Conservation (phyloP, 2,329 filamentous ascomycete genomes). For the Fusarium sp. region DNA sequence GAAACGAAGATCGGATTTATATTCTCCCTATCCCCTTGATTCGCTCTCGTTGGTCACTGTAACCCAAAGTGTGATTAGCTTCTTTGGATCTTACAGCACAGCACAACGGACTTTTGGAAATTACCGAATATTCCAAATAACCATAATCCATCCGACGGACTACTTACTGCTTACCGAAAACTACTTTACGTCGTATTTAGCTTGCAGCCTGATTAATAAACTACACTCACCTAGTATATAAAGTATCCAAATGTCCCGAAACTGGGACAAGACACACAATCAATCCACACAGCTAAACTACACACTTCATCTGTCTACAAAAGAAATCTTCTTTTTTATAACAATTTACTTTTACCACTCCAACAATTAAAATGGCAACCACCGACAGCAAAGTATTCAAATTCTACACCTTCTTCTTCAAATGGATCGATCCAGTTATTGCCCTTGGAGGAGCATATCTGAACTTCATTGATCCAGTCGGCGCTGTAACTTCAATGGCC, state of each 20-base stretch:
- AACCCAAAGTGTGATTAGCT: too few species aligned
- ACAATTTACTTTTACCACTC: neutral
- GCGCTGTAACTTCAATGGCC: conserved; percentile 22
- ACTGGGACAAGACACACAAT: too few species aligned
- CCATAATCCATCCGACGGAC: neutral
- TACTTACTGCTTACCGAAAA: neutral
- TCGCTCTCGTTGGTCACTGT: too few species aligned
- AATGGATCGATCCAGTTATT: conserved; percentile 16
- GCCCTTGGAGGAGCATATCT: conserved; percentile 22
- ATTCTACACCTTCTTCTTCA: conserved; percentile 24
- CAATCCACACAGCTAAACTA: too few species aligned
- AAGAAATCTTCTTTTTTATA: too few species aligned
- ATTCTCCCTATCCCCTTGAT: too few species aligned
- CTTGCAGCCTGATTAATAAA: neutral
- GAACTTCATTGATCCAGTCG: conserved; percentile 15
- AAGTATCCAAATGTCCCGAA: neutral
- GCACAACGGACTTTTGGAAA: neutral
- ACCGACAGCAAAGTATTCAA: neutral
- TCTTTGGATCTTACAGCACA: too few species aligned
- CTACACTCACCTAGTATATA: neutral
- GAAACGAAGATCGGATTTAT: too few species aligned
- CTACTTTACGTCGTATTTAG: too few species aligned
- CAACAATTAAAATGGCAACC: neutral
- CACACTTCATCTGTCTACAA: neutral
- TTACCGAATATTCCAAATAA: neutral